These are phyloP conservation scores for Ciborinia camelliae DNA, from an alignment of 2,329 filamentous ascomycete genomes.

Conservation along the genomic window DNA sequence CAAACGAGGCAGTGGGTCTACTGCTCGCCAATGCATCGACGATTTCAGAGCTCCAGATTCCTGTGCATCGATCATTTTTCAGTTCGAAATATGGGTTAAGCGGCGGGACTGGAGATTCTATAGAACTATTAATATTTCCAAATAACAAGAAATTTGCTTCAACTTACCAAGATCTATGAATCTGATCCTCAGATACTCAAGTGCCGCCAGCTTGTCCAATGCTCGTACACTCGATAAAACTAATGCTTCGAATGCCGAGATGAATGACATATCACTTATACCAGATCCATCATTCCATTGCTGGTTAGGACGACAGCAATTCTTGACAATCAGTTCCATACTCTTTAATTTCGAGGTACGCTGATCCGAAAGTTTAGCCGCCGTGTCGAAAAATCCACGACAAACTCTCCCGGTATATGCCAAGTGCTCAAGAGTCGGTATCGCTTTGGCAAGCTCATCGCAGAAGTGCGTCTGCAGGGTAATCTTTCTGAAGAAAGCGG, in stretches of 20 bases:
- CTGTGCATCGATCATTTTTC: conserved; percentile 57
- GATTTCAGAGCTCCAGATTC: conserved; percentile 70
- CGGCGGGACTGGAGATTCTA: conserved; percentile 66
- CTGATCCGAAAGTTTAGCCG: conserved; percentile 49
- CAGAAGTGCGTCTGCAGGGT: conserved; percentile 61
- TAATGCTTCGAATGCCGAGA: conserved; percentile 65
- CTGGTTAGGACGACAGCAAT: conserved; percentile 57
- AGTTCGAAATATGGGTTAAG: conserved; percentile 72
- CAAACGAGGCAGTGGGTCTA: conserved; percentile 57
- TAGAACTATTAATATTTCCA: conserved; percentile 13
- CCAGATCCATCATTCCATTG: conserved; percentile 63
- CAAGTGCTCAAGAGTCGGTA: conserved; percentile 62
- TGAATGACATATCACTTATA: conserved; percentile 70
- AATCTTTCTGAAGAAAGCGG: conserved; percentile 59
- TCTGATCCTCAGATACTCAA: conserved; percentile 66
- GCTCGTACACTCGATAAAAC: conserved; percentile 62
- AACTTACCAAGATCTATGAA: conserved; percentile 66
- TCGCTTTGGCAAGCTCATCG: conserved; percentile 55
- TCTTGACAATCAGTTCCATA: conserved; percentile 70
- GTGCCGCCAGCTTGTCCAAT: conserved; percentile 54
- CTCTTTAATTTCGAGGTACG: conserved; percentile 53
- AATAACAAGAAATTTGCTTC: background rate
- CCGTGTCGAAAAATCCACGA: conserved; percentile 61
- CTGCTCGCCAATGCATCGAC: conserved; percentile 56
- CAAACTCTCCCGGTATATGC: conserved; percentile 72